These are phyloP conservation scores for Sphagnum contortum DNA, from an alignment of 225 moss, liverwort and hornwort species.

Conservation along the genomic window DNA sequence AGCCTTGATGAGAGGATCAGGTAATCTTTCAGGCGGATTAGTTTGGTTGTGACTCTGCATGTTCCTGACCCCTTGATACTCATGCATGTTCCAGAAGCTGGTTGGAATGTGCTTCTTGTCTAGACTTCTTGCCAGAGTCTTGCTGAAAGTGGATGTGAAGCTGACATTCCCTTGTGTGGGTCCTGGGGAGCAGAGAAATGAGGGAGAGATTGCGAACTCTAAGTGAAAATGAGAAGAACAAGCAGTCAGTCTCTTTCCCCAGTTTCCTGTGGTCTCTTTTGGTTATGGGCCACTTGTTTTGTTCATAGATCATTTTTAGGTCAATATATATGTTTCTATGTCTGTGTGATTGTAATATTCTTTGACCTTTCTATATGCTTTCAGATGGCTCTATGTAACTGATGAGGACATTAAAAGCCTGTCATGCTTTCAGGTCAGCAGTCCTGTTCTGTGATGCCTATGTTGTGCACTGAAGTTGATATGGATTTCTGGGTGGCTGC, in stretches of 20 bases:
- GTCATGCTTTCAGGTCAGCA: conserved; percentile 70
- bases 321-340: no score
- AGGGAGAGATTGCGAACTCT: conserved; percentile 53
- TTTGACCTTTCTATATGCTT: not conserved
- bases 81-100: no score
- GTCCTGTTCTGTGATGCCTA: not conserved
- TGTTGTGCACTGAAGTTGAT: not conserved
- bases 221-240: conserved; percentile 67
- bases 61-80: no score
- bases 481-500: not conserved
- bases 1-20: conserved; percentile 41
- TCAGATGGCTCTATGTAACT: conserved; percentile 79
- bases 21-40: conserved; percentile 8
- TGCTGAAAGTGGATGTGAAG: not conserved
- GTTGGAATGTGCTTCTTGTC: not conserved
- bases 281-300: not conserved
- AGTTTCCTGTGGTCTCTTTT: not conserved
- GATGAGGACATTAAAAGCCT: conserved; percentile 76
- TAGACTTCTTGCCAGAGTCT: not conserved
- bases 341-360: not conserved
- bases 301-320: not conserved
- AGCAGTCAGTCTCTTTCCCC: conserved; percentile 40
- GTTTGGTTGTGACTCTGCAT: not conserved
- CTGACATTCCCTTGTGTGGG: not conserved
- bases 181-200: conserved; percentile 45